phyloP scores from a whole-genome alignment of 2,329 filamentous ascomycete genomes.

The Ceratocystis cubensis region DNA sequence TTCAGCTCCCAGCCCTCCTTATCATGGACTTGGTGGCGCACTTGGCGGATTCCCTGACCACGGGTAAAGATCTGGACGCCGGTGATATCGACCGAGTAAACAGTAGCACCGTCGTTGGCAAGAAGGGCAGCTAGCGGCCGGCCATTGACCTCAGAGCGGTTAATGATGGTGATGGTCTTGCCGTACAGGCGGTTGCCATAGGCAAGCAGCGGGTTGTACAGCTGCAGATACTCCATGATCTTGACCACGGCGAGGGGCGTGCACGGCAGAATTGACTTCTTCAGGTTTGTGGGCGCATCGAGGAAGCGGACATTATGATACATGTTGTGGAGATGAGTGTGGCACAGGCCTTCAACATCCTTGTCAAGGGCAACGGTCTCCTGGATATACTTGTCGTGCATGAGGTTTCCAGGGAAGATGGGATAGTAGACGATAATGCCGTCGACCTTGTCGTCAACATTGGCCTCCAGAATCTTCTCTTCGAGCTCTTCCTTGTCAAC shows the following conservation, averaged over 20 bases:
- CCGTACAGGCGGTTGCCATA: constrained; percentile 89
- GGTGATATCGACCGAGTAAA: constrained; percentile 88
- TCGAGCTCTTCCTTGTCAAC: constrained; percentile 82
- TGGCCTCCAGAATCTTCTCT: constrained; percentile 74
- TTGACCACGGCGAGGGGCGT: constrained; percentile 94
- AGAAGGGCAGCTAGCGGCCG: constrained; percentile 82
- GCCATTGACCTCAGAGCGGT: constrained; percentile 90
- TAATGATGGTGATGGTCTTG: constrained; percentile 90
- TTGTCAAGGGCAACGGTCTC: constrained; percentile 83
- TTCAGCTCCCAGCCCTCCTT: constrained; percentile 68
- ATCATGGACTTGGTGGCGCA: constrained; percentile 74
- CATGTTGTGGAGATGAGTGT: constrained; percentile 97
- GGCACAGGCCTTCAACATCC: constrained; percentile 89
- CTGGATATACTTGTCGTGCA: constrained; percentile 89
- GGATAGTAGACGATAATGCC: constrained; percentile 98
- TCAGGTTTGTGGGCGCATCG: constrained; percentile 60
- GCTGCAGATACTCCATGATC: constrained; percentile 86
- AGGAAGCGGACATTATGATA: constrained; percentile 96
- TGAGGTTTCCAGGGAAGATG: constrained; percentile 68
- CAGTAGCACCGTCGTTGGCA: constrained; percentile 88
- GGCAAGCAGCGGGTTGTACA: constrained; percentile 90
- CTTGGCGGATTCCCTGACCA: constrained; percentile 73
- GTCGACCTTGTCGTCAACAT: constrained; percentile 63
- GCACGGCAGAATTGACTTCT: constrained; percentile 90
- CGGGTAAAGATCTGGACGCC: constrained; percentile 87